phyloP scores from a whole-genome alignment of 148 eudicot genomes.

The Persicaria maculosa region DNA sequence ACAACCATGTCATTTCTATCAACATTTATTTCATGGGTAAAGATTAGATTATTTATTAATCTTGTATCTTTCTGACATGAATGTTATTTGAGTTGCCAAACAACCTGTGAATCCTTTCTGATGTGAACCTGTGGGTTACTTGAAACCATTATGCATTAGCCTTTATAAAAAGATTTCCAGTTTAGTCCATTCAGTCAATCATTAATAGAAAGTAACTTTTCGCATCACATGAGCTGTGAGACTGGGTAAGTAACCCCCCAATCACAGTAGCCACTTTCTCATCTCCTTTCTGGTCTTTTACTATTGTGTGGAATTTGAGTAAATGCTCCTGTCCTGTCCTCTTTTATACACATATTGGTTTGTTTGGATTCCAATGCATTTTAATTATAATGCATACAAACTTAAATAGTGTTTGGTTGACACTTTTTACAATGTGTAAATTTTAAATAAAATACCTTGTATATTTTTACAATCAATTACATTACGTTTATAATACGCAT shows the following conservation, averaged over 20 bases:
- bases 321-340: not conserved
- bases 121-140: too few relatives aligned
- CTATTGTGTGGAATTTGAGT: not conserved
- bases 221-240: not conserved
- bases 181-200: not conserved
- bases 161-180: not conserved
- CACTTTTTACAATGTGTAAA: too few relatives aligned
- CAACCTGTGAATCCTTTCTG: not conserved
- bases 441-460: too few relatives aligned
- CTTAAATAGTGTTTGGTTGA: too few relatives aligned
- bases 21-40: conserved; percentile 68
- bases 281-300: not conserved
- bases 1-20: conserved; percentile 78
- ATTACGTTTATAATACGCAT: too few relatives aligned
- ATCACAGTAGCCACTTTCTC: not conserved
- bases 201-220: too few relatives aligned
- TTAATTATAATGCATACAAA: too few relatives aligned
- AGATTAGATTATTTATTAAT: conserved; percentile 14
- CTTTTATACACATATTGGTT: not conserved
- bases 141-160: not conserved
- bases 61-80: not conserved
- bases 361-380: too few relatives aligned
- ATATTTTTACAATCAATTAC: too few relatives aligned
- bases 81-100: not conserved
- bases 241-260: not conserved